A percentile compares a stretch with the other conserved stretches of the same genome.
phyloP scores from a whole-genome alignment of 1,139 yeast genomes.

The Kazachstania sp. region DNA sequence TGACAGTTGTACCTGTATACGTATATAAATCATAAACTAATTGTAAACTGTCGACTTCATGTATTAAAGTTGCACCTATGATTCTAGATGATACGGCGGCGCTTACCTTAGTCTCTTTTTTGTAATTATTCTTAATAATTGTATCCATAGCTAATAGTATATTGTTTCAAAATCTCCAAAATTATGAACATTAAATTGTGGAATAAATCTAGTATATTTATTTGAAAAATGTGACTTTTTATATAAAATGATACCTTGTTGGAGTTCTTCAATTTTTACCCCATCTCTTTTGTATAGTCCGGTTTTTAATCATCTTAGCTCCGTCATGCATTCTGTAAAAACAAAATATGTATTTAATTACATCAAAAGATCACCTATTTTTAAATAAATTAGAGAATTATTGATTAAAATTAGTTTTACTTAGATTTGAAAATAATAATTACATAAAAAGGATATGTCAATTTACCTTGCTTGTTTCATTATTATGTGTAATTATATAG shows the following conservation, averaged over 20 bases:
- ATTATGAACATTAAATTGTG: too few relatives aligned
- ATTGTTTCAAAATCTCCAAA: not conserved
- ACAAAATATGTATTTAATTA: too few relatives aligned
- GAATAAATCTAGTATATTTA: too few relatives aligned
- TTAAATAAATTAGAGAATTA: too few relatives aligned
- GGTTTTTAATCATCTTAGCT: not conserved
- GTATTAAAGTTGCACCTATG: conserved; percentile 12
- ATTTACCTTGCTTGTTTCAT: not conserved
- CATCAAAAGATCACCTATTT: too few relatives aligned
- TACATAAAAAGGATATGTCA: not conserved
- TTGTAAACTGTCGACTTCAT: conserved; percentile 22
- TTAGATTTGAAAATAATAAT: not conserved
- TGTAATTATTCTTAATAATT: conserved; percentile 12
- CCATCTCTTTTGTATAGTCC: not conserved
- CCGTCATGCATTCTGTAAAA: not conserved
- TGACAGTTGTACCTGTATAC: not conserved
- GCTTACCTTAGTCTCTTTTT: conserved; percentile 14
- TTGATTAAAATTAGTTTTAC: too few relatives aligned
- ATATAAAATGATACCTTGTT: not conserved
- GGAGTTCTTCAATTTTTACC: not conserved
- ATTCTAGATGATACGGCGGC: conserved; percentile 16
- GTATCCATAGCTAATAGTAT: not conserved
- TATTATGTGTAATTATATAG: not conserved
- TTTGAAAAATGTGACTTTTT: too few relatives aligned
- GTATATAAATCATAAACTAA: conserved; percentile 31